Conservation (phyloP, 768 basidiomycete genomes). For the Inosperma sp. region DNA sequence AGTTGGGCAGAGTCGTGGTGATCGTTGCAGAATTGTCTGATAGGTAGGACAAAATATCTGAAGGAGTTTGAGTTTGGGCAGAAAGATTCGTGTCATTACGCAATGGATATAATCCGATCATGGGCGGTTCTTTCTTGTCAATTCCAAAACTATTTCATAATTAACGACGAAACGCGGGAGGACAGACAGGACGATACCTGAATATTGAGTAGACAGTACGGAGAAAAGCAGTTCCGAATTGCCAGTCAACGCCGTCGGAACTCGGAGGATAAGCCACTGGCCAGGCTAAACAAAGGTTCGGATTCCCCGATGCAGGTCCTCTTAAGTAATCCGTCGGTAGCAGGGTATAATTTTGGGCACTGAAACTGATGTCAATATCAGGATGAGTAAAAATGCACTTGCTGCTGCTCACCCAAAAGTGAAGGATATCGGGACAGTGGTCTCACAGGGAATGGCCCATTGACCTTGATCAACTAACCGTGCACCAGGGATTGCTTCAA, state of each 20-base stretch:
- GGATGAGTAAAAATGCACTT: neutral
- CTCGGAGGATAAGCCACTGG: slow-evolving; percentile 62
- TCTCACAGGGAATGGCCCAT: slow-evolving; percentile 74
- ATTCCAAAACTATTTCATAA: slow-evolving; percentile 59
- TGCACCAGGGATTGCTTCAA: slow-evolving; percentile 52
- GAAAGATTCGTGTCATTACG: slow-evolving; percentile 40
- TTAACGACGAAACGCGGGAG: neutral
- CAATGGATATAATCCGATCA: slow-evolving; percentile 72
- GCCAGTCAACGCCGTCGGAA: slow-evolving; percentile 78
- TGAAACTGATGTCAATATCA: slow-evolving; percentile 18
- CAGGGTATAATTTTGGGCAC: slow-evolving; percentile 51
- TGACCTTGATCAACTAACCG: slow-evolving; percentile 72
- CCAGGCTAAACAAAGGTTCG: slow-evolving; percentile 70
- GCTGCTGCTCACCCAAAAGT: slow-evolving; percentile 55
- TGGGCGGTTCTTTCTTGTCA: slow-evolving; percentile 63
- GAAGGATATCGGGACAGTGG: slow-evolving; percentile 53
- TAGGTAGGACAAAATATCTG: slow-evolving; percentile 45
- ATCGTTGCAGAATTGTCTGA: slow-evolving; percentile 62
- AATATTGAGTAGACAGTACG: slow-evolving; percentile 75
- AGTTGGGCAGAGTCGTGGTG: slow-evolving; percentile 68
- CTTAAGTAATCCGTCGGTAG: slow-evolving; percentile 76
- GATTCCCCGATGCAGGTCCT: slow-evolving; percentile 60
- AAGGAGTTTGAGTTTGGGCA: slow-evolving; percentile 31
- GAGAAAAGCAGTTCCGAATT: slow-evolving; percentile 67
- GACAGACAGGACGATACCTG: slow-evolving; percentile 42